A percentile compares a stretch with the other conserved stretches of the same genome.
Evolutionary conservation across 2,329 filamentous ascomycete species (phyloP).

Genomic region (Pseudopyricularia javanii): DNA sequence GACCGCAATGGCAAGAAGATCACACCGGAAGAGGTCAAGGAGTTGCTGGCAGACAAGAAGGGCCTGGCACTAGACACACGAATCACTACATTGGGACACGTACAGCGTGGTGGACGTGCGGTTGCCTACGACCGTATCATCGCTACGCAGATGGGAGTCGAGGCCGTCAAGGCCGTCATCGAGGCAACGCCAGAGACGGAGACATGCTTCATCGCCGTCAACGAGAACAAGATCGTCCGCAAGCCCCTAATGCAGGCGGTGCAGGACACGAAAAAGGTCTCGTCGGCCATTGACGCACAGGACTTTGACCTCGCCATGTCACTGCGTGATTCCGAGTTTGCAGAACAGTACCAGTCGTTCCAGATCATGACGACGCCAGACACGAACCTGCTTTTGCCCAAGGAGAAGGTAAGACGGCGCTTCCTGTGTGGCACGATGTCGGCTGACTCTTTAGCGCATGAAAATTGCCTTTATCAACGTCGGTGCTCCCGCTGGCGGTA

Average conservation of each 20-base stretch:
- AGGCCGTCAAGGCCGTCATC: constrained; percentile 83
- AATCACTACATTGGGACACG: constrained; percentile 89
- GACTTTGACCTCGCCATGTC: constrained; percentile 82
- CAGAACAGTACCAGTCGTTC: constrained; percentile 83
- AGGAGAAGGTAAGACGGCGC: constrained; percentile 49
- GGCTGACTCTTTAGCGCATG: constrained; percentile 50
- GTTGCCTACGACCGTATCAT: constrained; percentile 93
- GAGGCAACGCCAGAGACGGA: constrained; percentile 81
- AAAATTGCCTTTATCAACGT: constrained; percentile 93
- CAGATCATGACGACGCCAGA: constrained; percentile 80
- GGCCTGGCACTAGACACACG: constrained; percentile 79
- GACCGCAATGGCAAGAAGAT: constrained; percentile 79
- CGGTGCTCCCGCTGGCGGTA: constrained; percentile 89
- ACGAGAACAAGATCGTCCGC: constrained; percentile 93
- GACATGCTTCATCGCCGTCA: constrained; percentile 91
- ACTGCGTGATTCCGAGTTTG: constrained; percentile 84
- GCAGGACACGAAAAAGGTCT: constrained; percentile 70
- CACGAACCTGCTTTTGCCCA: constrained; percentile 49
- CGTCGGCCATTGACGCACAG: constrained; percentile 68
- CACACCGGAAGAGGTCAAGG: constrained; percentile 67
- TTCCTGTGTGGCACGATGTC: not conserved
- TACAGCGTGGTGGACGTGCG: constrained; percentile 87
- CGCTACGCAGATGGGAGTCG: constrained; percentile 83
- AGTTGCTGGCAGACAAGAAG: constrained; percentile 64
- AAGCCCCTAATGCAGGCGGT: constrained; percentile 86